These are phyloP conservation scores for Pseudopyrenochaeta lycopersici DNA, from an alignment of 2,329 filamentous ascomycete genomes.

Conservation along the genomic window DNA sequence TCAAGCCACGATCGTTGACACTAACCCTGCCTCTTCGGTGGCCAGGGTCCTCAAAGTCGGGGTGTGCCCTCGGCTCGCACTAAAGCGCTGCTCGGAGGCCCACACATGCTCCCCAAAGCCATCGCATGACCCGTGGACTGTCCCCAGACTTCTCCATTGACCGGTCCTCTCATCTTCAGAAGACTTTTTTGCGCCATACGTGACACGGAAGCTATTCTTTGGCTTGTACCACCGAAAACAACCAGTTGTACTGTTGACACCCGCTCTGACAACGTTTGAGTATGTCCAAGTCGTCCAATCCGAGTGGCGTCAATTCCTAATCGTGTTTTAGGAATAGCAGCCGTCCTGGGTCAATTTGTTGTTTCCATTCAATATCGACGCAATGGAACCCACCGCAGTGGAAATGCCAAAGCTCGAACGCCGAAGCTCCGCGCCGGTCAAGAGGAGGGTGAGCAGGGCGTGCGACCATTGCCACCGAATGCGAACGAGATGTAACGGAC, in stretches of 20 bases:
- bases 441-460: constrained; percentile 87
- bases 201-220: neutral
- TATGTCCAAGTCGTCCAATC: neutral
- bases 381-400: constrained; percentile 38
- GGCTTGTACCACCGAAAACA: no score
- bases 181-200: neutral
- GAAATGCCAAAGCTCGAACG: constrained; percentile 43
- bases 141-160: constrained; percentile 36
- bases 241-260: neutral
- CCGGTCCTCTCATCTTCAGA: constrained; percentile 25
- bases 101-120: constrained; percentile 45
- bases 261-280: neutral
- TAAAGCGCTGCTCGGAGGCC: constrained; percentile 43
- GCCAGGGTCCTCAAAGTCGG: constrained; percentile 35
- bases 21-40: constrained; percentile 36
- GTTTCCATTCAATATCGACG: constrained; percentile 14
- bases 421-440: constrained; percentile 68
- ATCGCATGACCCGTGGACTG: constrained; percentile 44
- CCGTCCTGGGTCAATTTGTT: neutral
- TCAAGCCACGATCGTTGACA: constrained; percentile 48
- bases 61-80: constrained; percentile 41
- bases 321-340: neutral
- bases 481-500: constrained; percentile 91
- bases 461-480: constrained; percentile 97
- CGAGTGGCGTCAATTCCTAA: neutral